Base-by-base conservation (phyloP, 352 stramenopile species). In the Thalassiosira tumida region DNA sequence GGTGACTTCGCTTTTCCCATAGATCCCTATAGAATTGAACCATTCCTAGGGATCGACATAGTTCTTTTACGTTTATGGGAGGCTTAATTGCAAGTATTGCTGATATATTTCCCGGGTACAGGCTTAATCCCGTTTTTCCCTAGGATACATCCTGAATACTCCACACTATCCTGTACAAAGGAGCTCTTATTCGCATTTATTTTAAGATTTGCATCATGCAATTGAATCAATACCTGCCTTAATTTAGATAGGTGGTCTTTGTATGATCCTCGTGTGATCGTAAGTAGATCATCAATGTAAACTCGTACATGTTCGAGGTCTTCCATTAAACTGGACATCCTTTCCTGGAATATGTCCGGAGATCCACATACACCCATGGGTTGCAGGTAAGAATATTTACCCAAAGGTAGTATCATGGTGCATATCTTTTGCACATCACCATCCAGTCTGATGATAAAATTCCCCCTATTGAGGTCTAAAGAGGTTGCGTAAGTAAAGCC, bases 21-120 rank as follows among this genome's bases (percentile, higher is more conserved):
- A 96, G 64, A 51, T 97, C 87, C 35, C 90, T 21, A 43, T 96
- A 96, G 73, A 92, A 97, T 74, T 94, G 88, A 0, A 96, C 81
- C 6, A 91, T 90, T 21, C 93, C 91, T 41, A 95, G 84, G 40
- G 95, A 37, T 40, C 62, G 4, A 35, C 86, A 33, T 17, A 95
- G n/a, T 77, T 92, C 40, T 59, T 91, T 92, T 38, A 89, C 54
- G 38, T 72, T 86, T 37, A 3, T 92, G 33, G 93, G 93, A 35
- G 74, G 81, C 54, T 24, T 65, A 6, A 65, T 7, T 65, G 54
- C 54, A 6, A 65, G 21, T 65, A 65, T 65, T 6, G 54, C 74
- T n/a, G 7, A 95, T 51, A 74, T 26, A 26, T 91, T 91, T 5
- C 87, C 72, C 54, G 74, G 75, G 65, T 31, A 78, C 64, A n/a